These are phyloP conservation scores for Nidularia sp. DNA, from an alignment of 768 basidiomycete species.

Conservation along the genomic window DNA sequence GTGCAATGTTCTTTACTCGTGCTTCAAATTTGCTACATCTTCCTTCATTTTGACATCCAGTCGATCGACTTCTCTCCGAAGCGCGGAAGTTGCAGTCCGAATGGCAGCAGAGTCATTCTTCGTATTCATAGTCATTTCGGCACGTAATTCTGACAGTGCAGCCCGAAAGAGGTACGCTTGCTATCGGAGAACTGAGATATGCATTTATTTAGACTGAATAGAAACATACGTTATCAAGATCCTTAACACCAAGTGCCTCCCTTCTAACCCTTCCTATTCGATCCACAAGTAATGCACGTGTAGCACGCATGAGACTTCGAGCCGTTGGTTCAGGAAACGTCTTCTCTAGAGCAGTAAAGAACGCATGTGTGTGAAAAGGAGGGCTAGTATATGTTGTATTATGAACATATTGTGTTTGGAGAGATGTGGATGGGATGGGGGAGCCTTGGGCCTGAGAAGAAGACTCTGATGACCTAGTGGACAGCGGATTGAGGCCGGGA, in stretches of 20 bases:
- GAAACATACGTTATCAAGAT: constrained; percentile 72
- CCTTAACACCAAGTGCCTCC: constrained; percentile 72
- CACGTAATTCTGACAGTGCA: constrained; percentile 84
- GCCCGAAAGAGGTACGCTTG: constrained; percentile 96
- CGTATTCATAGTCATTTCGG: constrained; percentile 77
- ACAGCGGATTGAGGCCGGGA: constrained; percentile 1
- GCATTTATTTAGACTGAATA: neutral
- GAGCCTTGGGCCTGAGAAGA: too few species aligned
- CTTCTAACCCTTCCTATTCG: constrained; percentile 65
- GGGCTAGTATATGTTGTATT: constrained; percentile 53
- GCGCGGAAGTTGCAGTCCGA: constrained; percentile 65
- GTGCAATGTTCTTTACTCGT: constrained; percentile 65
- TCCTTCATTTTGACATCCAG: constrained; percentile 92
- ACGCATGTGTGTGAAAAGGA: constrained; percentile 81
- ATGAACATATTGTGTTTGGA: constrained; percentile 12
- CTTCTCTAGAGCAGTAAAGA: constrained; percentile 67
- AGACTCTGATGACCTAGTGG: too few species aligned
- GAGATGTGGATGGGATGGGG: constrained; percentile 8
- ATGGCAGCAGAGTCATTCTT: constrained; percentile 85
- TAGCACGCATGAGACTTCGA: constrained; percentile 79
- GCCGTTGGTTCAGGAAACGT: constrained; percentile 74
- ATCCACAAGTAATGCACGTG: constrained; percentile 74
- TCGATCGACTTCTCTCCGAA: constrained; percentile 83
- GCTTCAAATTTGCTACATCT: constrained; percentile 81
- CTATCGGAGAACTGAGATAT: constrained; percentile 31